Base-by-base conservation (phyloP, 78 protist species). In the Dictyostelium brefeldianum region DNA sequence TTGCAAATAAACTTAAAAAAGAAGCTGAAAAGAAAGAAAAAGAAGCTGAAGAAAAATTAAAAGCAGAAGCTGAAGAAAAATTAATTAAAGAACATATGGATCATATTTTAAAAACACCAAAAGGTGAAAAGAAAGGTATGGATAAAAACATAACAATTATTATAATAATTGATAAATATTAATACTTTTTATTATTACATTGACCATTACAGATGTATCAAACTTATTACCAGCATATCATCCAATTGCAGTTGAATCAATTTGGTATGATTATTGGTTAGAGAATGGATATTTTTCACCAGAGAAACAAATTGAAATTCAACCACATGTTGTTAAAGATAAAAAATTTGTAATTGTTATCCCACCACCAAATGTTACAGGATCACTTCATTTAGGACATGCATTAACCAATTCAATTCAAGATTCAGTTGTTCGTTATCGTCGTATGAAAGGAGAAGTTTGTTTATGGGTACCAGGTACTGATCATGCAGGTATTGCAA, bases 311-410 rank as follows among this genome's bases (percentile, higher is more conserved):
- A 46, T 53, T 29, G 80, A 71, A 12, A 64, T 87, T 87, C 93
- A 87, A 50, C 78, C 75, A 78, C 93, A 87, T 53, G 80, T 77
- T 12, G 12, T 59, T 11, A 51, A 90, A 70, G 93, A 94, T 79
- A 75, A 67, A 75, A 81, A 71, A 59, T 98, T 92, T 48, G 64
- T 92, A 22, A 89, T 98, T 73, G 80, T 96, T 25, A 31, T 98
- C 46, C 99, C 99, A 47, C 99, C 99, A 12, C 99, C 99, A 46
- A 99, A 99, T 78, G 99, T 99, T 15, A 99, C 99, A 8, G 99
- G 99, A 7, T 46, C 80, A 41, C 95, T 99, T 12, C 99, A 99
- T 82, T 62, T 99, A 41, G 99, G 99, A n/a, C 99, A 99, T 64
- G 99, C 99, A 6, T 83, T 99, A 56, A 96, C 97, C 11, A 90